These are phyloP conservation scores for Bacidia rubella DNA, from an alignment of 495 filamentous ascomycete species.

Conservation along the genomic window DNA sequence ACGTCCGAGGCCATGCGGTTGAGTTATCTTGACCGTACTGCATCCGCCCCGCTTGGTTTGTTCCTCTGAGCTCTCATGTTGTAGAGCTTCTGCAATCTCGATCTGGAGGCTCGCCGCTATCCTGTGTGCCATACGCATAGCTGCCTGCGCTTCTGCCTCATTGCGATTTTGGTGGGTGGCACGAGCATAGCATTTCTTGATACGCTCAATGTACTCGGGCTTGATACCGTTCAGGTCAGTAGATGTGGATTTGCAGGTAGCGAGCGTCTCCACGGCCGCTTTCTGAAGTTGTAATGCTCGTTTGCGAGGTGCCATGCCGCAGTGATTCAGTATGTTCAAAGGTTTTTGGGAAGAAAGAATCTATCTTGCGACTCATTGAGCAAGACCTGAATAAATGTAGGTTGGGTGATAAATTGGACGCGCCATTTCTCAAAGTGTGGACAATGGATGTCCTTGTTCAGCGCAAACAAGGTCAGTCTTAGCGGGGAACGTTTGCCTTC, in stretches of 20 bases:
- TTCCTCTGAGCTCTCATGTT: conserved; percentile 11
- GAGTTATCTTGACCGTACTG: conserved; percentile 10
- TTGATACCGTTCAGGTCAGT: background rate
- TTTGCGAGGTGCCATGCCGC: no score
- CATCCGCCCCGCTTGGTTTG: conserved; percentile 17
- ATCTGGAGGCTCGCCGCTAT: conserved; percentile 23
- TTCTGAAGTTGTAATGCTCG: background rate
- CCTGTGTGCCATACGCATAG: conserved; percentile 19
- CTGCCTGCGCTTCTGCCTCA: conserved; percentile 21
- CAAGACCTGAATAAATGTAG: no score
- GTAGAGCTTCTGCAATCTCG: conserved; percentile 20
- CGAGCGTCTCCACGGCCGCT: background rate
- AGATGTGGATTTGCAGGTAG: background rate
- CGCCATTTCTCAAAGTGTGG: no score
- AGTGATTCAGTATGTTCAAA: no score
- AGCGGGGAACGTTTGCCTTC: no score
- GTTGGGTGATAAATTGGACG: no score
- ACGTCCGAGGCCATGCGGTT: conserved; percentile 3
- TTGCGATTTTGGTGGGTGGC: conserved; percentile 18
- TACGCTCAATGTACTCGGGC: conserved; percentile 16
- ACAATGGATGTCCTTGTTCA: no score
- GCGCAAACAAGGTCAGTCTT: no score
- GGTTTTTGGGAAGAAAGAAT: no score
- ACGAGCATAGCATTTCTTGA: conserved; percentile 23
- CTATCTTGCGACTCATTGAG: no score